These are phyloP conservation scores for Trichophyton verrucosum DNA, from an alignment of 2,329 filamentous ascomycete genomes.

Conservation along the genomic window DNA sequence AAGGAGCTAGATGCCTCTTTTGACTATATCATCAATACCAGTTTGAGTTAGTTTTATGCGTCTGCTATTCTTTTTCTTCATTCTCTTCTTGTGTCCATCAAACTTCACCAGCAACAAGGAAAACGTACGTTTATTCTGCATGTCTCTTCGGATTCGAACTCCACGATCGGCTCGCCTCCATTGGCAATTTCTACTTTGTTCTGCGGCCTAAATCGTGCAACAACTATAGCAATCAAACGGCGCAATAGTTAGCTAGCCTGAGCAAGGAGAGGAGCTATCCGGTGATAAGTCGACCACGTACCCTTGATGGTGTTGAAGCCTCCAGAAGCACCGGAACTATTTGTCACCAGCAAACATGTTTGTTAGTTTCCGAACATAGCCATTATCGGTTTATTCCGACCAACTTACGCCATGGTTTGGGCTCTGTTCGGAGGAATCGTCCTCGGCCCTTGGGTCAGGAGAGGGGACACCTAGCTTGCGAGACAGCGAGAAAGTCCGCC, in stretches of 20 bases:
- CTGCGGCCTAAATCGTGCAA: slow-evolving; percentile 93
- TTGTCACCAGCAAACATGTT: background rate
- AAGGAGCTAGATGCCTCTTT: slow-evolving; percentile 58
- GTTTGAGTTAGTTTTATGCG: background rate
- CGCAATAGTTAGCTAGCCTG: background rate
- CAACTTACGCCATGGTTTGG: slow-evolving; percentile 36
- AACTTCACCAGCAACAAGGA: background rate
- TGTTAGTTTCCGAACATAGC: slow-evolving; percentile 3
- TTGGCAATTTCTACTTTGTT: slow-evolving; percentile 86
- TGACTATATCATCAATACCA: background rate
- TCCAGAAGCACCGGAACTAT: slow-evolving; percentile 22
- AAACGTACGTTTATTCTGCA: slow-evolving; percentile 66
- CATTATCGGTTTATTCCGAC: slow-evolving; percentile 6
- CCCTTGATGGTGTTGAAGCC: slow-evolving; percentile 42
- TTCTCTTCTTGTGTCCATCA: background rate
- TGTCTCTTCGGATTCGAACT: slow-evolving; percentile 78
- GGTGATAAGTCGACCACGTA: slow-evolving; percentile 23
- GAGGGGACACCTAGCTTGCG: background rate
- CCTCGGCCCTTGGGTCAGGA: background rate
- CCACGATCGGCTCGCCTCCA: slow-evolving; percentile 83
- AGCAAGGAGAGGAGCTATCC: background rate
- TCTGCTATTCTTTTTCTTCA: background rate
- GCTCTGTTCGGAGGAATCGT: background rate
- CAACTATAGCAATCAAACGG: slow-evolving; percentile 46
- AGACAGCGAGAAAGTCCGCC: background rate